Evolutionary conservation across 306 rosid genomes (phyloP).

Genomic region (Rosa multiflora): DNA sequence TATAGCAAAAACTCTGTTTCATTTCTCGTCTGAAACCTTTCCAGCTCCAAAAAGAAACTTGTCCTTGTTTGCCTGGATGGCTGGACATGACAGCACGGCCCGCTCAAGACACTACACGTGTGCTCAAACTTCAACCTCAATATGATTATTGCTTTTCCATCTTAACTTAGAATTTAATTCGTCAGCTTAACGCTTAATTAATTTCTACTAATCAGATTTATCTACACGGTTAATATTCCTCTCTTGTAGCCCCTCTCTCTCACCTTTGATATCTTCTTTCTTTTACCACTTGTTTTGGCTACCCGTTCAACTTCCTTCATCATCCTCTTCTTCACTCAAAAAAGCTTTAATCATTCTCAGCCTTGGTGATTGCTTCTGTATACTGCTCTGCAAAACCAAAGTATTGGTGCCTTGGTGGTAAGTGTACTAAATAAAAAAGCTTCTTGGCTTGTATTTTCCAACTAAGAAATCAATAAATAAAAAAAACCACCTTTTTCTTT

Average conservation of each 20-base stretch:
- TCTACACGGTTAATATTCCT: neutral
- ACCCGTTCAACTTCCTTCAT: too few species aligned
- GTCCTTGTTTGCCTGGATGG: too few species aligned
- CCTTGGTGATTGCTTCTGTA: neutral
- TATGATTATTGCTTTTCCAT: too few species aligned
- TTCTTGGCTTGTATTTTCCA: neutral
- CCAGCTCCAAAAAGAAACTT: neutral
- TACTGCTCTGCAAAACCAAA: neutral
- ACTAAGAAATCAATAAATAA: too few species aligned
- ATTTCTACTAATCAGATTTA: neutral
- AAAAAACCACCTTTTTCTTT: too few species aligned
- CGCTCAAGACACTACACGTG: too few species aligned
- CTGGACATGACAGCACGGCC: neutral
- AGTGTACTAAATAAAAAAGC: neutral
- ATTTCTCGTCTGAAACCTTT: too few species aligned
- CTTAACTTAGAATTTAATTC: too few species aligned
- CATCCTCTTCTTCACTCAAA: neutral
- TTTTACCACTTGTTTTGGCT: neutral
- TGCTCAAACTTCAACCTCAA: neutral
- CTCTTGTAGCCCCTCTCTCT: neutral
- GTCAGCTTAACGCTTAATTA: neutral
- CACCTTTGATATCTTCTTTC: neutral
- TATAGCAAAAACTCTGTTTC: neutral
- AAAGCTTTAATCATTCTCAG: neutral
- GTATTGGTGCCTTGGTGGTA: neutral